A percentile compares a stretch with the other conserved stretches of the same genome.
phyloP scores from a whole-genome alignment of 106 monocot species.

The Acorus calamus region DNA sequence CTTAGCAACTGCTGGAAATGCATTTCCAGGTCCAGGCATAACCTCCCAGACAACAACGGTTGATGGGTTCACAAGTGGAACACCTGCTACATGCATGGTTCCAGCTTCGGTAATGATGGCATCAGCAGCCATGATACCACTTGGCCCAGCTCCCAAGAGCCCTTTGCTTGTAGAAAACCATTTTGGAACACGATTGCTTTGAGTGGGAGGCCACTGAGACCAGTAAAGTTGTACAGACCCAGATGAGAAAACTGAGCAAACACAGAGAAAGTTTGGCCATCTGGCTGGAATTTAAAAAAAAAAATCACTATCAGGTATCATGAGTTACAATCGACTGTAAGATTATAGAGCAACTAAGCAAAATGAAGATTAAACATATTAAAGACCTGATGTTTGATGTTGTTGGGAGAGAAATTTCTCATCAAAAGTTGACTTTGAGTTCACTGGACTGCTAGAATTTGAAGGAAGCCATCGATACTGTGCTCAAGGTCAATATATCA shows the following conservation, averaged over 20 bases:
- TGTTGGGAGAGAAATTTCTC: conserved; percentile 70
- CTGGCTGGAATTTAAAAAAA: conserved; percentile 53
- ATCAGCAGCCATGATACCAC: conserved; percentile 99
- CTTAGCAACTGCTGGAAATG: conserved; percentile 60
- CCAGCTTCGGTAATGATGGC: conserved; percentile 96
- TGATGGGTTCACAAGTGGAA: conserved; percentile 96
- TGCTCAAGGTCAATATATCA: not conserved
- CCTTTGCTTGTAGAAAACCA: conserved; percentile 99
- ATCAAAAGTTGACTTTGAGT: conserved; percentile 61
- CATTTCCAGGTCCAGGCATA: conserved; percentile 87
- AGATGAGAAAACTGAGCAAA: conserved; percentile 97
- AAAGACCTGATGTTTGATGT: conserved; percentile 63
- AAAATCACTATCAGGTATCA: too few relatives aligned
- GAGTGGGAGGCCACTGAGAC: conserved; percentile 78
- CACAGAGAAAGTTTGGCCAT: conserved; percentile 96
- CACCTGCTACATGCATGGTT: conserved; percentile 88
- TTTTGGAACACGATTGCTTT: conserved; percentile 32
- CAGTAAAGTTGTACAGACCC: conserved; percentile 97
- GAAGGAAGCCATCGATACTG: conserved; percentile 86
- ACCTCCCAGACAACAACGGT: conserved; percentile 99
- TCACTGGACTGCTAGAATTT: conserved; percentile 45
- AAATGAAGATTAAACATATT: too few relatives aligned
- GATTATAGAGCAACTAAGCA: too few relatives aligned
- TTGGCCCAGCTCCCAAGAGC: conserved; percentile 91
- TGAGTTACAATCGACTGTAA: too few relatives aligned